Percentiles rank a stretch among this genome's conserved stretches.
Conservation (phyloP, 2,329 filamentous ascomycete genomes). For the Aspergillus phoenicis region DNA sequence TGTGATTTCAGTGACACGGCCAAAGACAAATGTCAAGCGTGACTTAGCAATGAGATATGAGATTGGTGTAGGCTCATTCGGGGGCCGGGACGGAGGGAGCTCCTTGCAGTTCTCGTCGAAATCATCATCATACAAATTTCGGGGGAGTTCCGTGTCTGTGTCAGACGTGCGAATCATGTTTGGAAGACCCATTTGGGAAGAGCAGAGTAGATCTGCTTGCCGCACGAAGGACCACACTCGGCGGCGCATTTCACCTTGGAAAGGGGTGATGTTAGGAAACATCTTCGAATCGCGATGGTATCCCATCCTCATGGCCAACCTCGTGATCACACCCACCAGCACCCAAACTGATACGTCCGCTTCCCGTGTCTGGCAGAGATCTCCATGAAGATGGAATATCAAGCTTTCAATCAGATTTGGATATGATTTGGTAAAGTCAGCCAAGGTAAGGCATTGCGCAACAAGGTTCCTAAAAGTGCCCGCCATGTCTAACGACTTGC, state of each 20-base stretch:
- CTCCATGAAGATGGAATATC: constrained; percentile 63
- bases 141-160: constrained; percentile 63
- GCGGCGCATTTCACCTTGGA: constrained; percentile 62
- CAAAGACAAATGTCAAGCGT: constrained; percentile 46
- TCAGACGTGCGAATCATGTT: constrained; percentile 66
- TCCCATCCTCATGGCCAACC: constrained; percentile 67
- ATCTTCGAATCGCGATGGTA: constrained; percentile 64
- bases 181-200: constrained; percentile 69
- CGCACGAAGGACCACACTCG: constrained; percentile 53
- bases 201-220: constrained; percentile 65
- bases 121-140: constrained; percentile 67
- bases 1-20: constrained; percentile 47
- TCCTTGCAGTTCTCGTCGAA: constrained; percentile 59
- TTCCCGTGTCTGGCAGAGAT: constrained; percentile 61
- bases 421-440: constrained; percentile 66
- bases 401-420: constrained; percentile 63
- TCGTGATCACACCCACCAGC: constrained; percentile 61
- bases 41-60: constrained; percentile 54
- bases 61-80: constrained; percentile 60
- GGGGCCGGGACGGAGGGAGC: constrained; percentile 60
- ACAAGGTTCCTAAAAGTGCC: constrained; percentile 55
- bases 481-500: constrained; percentile 55
- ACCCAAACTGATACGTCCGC: constrained; percentile 63
- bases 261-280: constrained; percentile 61
- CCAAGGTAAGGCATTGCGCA: constrained; percentile 64